Conservation (phyloP, 768 basidiomycete genomes). For the Podaxis rugospora region DNA sequence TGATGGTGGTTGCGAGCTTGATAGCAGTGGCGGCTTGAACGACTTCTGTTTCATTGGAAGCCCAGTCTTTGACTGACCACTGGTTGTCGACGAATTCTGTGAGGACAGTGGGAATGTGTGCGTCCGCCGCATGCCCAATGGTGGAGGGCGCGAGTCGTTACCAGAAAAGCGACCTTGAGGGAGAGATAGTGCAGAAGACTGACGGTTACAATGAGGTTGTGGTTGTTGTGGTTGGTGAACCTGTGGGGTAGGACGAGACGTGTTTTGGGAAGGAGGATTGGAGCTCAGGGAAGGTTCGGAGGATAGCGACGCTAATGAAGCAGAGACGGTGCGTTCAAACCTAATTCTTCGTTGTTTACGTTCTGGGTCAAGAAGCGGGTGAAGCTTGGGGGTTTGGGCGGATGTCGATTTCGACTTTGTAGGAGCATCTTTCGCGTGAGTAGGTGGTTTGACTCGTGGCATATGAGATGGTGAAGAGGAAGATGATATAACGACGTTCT, state of each 20-base stretch:
- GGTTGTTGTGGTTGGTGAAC: neutral
- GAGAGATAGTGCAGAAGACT: slow-evolving; percentile 12
- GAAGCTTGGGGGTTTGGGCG: slow-evolving; percentile 12
- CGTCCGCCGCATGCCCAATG: slow-evolving; percentile 36
- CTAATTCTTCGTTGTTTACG: slow-evolving; percentile 7
- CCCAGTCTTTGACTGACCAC: neutral
- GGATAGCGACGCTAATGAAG: slow-evolving; percentile 1
- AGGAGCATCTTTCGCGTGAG: neutral
- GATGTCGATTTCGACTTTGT: slow-evolving; percentile 11
- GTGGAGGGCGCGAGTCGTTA: slow-evolving; percentile 23
- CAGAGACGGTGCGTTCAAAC: slow-evolving; percentile 9
- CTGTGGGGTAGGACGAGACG: neutral
- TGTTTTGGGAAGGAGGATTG: slow-evolving; percentile 4
- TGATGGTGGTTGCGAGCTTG: slow-evolving; percentile 17
- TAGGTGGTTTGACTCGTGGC: neutral
- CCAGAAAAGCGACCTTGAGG: neutral
- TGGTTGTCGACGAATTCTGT: slow-evolving; percentile 10
- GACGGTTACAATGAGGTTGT: slow-evolving; percentile 14
- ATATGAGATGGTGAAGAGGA: neutral
- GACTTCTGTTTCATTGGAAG: slow-evolving; percentile 29
- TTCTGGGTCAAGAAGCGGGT: slow-evolving; percentile 6
- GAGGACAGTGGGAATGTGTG: slow-evolving; percentile 18
- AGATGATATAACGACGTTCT: neutral
- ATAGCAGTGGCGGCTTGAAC: slow-evolving; percentile 33
- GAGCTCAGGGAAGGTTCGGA: neutral